Base-by-base conservation (phyloP, 805 yeast genomes). In the Metschnikowia reukaufii region DNA sequence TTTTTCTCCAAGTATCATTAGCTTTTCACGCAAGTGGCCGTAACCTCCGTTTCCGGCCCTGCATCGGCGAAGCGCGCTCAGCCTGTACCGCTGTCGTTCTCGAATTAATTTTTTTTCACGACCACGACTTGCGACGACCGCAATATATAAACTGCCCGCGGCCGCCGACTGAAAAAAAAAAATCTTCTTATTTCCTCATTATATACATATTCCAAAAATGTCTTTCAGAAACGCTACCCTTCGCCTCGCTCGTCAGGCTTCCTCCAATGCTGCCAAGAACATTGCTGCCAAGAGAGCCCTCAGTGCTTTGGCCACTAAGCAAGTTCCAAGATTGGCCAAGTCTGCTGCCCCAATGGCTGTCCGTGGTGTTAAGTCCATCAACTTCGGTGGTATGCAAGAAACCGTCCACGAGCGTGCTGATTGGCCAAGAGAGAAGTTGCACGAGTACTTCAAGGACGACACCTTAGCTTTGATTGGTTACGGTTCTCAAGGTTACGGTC, bases 401-500 rank as follows among this genome's bases (percentile, higher is more conserved):
- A 75, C 84, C 61, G 99, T 94, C 61, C 92, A 94, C 81, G 98
- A 94, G 82, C 88, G 99, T 77, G 85, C 90, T 64, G 99, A 94
- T 87, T 94, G 99, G 99, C 99, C 99, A 76, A 82, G 86, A 73
- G 98, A 92, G 78, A 92, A 88, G 81, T 81, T 94, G 66, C 81
- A 85, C 56, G 91, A 89, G 66, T 94, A 91, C 83, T 94, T 94
- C 90, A 92, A 94, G 83, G 79, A 91, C 75, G 98, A 94, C 73
- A 94, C 99, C 53, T 79, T 94, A 68, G 98, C 99, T 60, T 77
- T 94, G 67, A 91, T 94, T 62, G 99, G 99, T 76, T 94, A 94
- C 84, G 99, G 99, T 70, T 92, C 99, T 60, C 99, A 94, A 80
- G 99, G 99, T 82, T 92, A 94, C 82, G 99, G 99, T 72, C 99